phyloP scores from a whole-genome alignment of 2,329 filamentous ascomycete genomes.

The Alternaria viburni region DNA sequence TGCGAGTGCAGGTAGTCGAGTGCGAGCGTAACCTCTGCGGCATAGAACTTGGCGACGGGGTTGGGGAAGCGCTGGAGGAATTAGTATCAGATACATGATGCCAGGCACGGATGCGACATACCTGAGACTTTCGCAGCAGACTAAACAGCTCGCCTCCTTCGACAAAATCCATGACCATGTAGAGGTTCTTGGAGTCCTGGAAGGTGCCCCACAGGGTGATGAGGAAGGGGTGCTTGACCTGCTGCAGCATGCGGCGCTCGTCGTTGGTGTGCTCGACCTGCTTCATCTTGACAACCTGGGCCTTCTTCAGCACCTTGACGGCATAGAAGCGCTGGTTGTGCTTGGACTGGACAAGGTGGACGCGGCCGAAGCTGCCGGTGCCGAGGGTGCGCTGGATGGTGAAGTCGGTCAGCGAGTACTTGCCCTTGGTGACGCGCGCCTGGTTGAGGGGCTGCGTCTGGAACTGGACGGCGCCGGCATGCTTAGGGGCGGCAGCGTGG shows the following conservation, averaged over 20 bases:
- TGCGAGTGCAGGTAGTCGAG: slow-evolving; percentile 93
- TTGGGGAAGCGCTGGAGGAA: slow-evolving; percentile 88
- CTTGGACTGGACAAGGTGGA: slow-evolving; percentile 95
- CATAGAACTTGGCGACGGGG: slow-evolving; percentile 98
- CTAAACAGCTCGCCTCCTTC: slow-evolving; percentile 98
- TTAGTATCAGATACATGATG: not conserved
- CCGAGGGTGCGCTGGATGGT: slow-evolving; percentile 88
- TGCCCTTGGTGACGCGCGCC: slow-evolving; percentile 83
- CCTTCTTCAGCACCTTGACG: slow-evolving; percentile 98
- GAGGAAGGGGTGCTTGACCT: slow-evolving; percentile 96
- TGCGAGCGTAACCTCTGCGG: slow-evolving; percentile 93
- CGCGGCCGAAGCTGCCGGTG: slow-evolving; percentile 94
- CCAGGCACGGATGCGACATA: not conserved
- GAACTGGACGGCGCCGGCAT: slow-evolving; percentile 46
- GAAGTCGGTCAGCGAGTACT: slow-evolving; percentile 94
- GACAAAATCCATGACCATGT: slow-evolving; percentile 99
- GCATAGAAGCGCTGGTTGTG: slow-evolving; percentile 99
- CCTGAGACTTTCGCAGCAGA: slow-evolving; percentile 80
- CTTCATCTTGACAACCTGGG: slow-evolving; percentile 99
- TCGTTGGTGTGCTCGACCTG: slow-evolving; percentile 99
- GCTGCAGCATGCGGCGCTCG: slow-evolving; percentile 91
- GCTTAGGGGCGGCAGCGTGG: slow-evolving; percentile 35
- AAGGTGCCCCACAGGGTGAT: slow-evolving; percentile 99
- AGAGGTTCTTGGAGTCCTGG: slow-evolving; percentile 91
- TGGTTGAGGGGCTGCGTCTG: slow-evolving; percentile 47